Percentiles rank a stretch among this genome's conserved stretches.
Evolutionary conservation across 345 rosid species (phyloP).

Genomic region (Citrus medica): DNA sequence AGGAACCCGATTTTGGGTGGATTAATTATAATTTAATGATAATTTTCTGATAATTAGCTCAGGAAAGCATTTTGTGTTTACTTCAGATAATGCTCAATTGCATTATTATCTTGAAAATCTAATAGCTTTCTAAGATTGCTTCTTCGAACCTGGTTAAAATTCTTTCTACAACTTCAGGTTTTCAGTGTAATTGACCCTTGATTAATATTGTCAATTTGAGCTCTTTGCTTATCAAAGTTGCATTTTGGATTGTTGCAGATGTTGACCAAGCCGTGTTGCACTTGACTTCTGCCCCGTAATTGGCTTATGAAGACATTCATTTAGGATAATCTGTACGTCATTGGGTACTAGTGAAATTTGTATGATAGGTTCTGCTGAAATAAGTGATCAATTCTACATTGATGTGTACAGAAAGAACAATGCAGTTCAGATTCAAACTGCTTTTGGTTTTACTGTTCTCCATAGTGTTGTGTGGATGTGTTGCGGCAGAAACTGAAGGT

Average conservation of each 20-base stretch:
- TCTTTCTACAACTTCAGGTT: background rate
- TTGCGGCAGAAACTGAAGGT: constrained; percentile 34
- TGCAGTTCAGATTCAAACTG: constrained; percentile 28
- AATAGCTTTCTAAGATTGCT: background rate
- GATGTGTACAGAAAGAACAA: constrained; percentile 14
- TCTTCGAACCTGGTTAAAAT: background rate
- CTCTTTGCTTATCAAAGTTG: background rate
- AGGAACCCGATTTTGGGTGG: background rate
- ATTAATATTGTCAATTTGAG: background rate
- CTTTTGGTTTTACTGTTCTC: constrained; percentile 26
- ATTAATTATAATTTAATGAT: background rate
- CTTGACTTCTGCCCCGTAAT: background rate
- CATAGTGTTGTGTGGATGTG: constrained; percentile 24
- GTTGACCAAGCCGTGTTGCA: background rate
- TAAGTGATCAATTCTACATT: background rate
- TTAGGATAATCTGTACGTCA: background rate
- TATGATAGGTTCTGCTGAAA: background rate
- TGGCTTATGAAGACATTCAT: constrained; percentile 4
- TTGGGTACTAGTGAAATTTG: background rate
- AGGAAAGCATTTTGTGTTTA: background rate
- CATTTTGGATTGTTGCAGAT: constrained; percentile 11
- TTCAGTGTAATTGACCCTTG: background rate
- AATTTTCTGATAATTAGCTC: background rate
- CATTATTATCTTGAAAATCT: background rate
- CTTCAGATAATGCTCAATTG: background rate